A percentile compares a stretch with the other conserved stretches of the same genome.
These are phyloP conservation scores for Globisporangium apiculatum DNA, from an alignment of 352 stramenopile genomes.

Conservation along the genomic window DNA sequence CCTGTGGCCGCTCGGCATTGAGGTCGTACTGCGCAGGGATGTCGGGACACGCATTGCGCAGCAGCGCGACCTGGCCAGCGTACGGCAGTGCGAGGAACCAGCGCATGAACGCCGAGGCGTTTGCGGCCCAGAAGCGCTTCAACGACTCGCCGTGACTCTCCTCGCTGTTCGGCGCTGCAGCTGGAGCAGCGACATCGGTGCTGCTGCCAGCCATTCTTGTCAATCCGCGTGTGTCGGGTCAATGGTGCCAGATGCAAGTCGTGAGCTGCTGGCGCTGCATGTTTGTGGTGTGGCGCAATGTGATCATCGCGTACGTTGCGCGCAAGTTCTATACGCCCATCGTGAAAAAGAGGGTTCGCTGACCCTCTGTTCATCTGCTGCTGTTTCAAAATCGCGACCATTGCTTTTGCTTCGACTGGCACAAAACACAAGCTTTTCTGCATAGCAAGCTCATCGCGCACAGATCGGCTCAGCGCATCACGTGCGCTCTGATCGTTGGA, in stretches of 20 bases:
- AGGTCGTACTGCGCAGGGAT: conserved; percentile 58
- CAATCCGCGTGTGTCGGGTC: neutral
- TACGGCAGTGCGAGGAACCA: conserved; percentile 80
- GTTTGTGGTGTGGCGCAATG: neutral
- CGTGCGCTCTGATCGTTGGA: too few species aligned
- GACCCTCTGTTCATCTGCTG: too few species aligned
- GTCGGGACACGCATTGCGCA: conserved; percentile 77
- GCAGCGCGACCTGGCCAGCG: conserved; percentile 59
- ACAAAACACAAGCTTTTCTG: too few species aligned
- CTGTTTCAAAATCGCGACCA: too few species aligned
- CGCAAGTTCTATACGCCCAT: too few species aligned
- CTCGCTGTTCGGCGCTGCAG: conserved; percentile 14
- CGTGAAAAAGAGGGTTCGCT: too few species aligned
- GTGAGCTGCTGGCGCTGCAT: too few species aligned
- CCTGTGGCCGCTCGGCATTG: conserved; percentile 31
- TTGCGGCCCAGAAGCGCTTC: conserved; percentile 61
- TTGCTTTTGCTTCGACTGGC: too few species aligned
- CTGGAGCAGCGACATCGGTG: neutral
- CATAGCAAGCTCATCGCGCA: too few species aligned
- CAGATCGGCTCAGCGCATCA: too few species aligned
- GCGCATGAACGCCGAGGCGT: conserved; percentile 77
- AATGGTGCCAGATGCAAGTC: neutral
- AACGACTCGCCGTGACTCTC: conserved; percentile 48
- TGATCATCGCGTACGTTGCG: neutral
- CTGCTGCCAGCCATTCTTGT: neutral